Conservation (phyloP, 257 asterid species). For the Jaltomata sinuosa region DNA sequence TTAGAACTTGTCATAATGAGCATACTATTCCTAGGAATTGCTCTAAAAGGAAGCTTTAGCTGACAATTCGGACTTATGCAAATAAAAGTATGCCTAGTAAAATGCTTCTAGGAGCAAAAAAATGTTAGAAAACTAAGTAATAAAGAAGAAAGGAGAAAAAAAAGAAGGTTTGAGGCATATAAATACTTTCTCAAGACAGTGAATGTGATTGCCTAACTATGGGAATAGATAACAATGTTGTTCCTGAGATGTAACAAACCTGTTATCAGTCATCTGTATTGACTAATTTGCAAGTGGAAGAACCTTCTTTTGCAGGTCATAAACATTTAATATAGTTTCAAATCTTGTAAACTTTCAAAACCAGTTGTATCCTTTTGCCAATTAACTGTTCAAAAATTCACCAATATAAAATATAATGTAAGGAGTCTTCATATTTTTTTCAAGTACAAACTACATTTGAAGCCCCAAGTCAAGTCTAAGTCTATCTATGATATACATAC, state of each 20-base stretch:
- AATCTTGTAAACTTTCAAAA: background rate
- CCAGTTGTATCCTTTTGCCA: background rate
- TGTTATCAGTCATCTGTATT: background rate
- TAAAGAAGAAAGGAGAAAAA: background rate
- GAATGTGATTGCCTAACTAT: background rate
- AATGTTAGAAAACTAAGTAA: background rate
- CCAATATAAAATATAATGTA: background rate
- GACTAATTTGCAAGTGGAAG: background rate
- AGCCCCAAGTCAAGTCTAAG: background rate
- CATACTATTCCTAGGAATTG: background rate
- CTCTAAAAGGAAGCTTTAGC: background rate
- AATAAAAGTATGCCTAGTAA: background rate
- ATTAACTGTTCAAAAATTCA: background rate
- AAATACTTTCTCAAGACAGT: background rate
- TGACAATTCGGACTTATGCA: background rate
- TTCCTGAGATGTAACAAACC: background rate
- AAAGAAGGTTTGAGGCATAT: background rate
- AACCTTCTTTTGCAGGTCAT: background rate
- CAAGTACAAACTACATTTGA: background rate
- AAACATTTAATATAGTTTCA: background rate
- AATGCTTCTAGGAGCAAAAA: background rate
- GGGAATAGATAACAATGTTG: background rate
- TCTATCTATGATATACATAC: background rate
- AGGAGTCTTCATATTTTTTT: background rate
- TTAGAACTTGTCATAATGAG: background rate